phyloP scores from a whole-genome alignment of 75 land plant genomes.

The Selaginella moellendorffii region DNA sequence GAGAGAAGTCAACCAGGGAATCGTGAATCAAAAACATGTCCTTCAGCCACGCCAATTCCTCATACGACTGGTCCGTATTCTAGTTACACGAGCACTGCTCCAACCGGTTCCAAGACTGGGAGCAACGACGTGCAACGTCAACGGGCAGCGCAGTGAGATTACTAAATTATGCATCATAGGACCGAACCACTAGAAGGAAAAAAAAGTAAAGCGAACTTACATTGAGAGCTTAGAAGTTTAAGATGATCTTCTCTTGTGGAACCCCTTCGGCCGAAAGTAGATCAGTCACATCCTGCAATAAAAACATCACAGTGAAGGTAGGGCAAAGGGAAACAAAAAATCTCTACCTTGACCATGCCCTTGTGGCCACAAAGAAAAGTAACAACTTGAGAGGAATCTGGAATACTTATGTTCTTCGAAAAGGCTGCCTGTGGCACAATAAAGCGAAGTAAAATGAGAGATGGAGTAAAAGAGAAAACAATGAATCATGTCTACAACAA shows the following conservation, averaged over 20 bases:
- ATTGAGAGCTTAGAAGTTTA: conserved; percentile 40
- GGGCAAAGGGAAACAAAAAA: neutral
- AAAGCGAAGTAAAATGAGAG: neutral
- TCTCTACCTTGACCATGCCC: conserved; percentile 80
- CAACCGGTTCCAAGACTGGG: neutral
- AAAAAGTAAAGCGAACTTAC: neutral
- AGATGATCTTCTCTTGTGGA: conserved; percentile 52
- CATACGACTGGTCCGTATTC: neutral
- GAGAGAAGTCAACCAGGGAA: too few species aligned
- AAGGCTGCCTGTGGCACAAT: conserved; percentile 64
- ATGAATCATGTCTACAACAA: neutral
- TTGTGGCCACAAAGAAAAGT: conserved; percentile 84
- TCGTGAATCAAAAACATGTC: too few species aligned
- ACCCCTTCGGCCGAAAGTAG: conserved; percentile 59
- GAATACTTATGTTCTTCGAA: conserved; percentile 37
- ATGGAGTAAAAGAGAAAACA: neutral
- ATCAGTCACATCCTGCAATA: conserved; percentile 79
- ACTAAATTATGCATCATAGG: neutral
- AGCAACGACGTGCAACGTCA: neutral
- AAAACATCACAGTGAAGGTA: neutral
- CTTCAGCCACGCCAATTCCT: neutral
- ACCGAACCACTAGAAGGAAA: neutral
- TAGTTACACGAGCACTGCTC: neutral
- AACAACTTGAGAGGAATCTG: conserved; percentile 44
- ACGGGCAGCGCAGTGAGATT: neutral